A percentile compares a stretch with the other conserved stretches of the same genome.
phyloP scores from a whole-genome alignment of 768 basidiomycete species.

The Phanerochaete carnosa region DNA sequence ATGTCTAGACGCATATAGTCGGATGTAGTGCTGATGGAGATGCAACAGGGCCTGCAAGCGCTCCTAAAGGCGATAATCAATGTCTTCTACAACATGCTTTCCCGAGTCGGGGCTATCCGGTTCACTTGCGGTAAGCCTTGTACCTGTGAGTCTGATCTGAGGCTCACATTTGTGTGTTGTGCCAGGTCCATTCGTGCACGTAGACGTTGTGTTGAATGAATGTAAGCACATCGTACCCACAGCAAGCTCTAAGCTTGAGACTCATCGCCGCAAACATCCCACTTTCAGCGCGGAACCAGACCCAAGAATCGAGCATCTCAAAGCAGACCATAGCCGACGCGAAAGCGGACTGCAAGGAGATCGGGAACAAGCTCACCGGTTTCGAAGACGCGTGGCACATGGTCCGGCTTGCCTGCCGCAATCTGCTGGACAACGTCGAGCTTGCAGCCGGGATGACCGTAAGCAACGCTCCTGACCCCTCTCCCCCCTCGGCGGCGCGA shows the following conservation, averaged over 20 bases:
- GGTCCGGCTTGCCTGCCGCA: slow-evolving; percentile 19
- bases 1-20: slow-evolving; percentile 13
- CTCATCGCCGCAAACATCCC: background rate
- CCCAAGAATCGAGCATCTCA: background rate
- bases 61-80: slow-evolving; percentile 19
- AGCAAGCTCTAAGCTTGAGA: background rate
- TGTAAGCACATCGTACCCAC: background rate
- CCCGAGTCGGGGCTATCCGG: slow-evolving; percentile 21
- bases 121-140: slow-evolving; percentile 17
- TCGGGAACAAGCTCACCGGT: slow-evolving; percentile 18
- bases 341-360: slow-evolving; percentile 18
- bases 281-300: background rate
- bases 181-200: slow-evolving; percentile 14
- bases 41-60: slow-evolving; percentile 18
- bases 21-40: background rate
- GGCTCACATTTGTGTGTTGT: background rate
- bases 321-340: background rate
- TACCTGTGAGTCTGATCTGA: too few species aligned
- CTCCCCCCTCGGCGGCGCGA: too few species aligned
- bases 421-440: slow-evolving; percentile 20
- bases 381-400: slow-evolving; percentile 29
- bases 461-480: background rate
- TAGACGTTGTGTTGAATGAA: slow-evolving; percentile 16
- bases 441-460: slow-evolving; percentile 21
- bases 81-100: slow-evolving; percentile 21